These are phyloP conservation scores for Mesembryanthemum crystallinum DNA, from an alignment of 148 eudicot genomes.

Conservation along the genomic window DNA sequence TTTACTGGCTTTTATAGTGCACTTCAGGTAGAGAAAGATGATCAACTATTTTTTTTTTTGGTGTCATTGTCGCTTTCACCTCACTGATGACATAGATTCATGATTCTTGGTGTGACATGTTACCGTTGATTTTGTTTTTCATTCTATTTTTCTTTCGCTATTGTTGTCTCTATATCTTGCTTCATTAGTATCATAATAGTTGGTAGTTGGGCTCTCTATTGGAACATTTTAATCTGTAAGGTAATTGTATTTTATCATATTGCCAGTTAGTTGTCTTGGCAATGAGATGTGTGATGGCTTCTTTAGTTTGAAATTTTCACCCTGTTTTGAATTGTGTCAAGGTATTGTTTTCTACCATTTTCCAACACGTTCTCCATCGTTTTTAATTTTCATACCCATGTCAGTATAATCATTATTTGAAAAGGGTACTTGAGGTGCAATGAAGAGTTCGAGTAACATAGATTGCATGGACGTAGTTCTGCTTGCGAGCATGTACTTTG, in stretches of 20 bases:
- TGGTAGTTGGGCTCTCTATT: neutral
- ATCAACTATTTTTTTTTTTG: no score
- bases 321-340: no score
- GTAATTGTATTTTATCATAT: neutral
- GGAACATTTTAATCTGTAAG: neutral
- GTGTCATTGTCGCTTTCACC: neutral
- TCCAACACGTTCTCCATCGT: neutral
- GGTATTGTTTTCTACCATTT: neutral
- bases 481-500: neutral
- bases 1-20: no score
- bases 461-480: neutral
- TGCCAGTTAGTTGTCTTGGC: neutral
- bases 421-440: neutral
- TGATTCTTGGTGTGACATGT: neutral
- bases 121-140: neutral
- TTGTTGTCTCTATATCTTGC: neutral
- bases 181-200: neutral
- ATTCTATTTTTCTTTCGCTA: neutral
- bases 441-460: neutral
- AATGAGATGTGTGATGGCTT: neutral
- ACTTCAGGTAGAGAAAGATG: no score
- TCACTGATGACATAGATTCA: neutral
- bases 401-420: neutral
- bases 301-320: neutral
- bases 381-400: neutral